Base-by-base conservation (phyloP, 1,139 yeast genomes). In the Pichia sp. region DNA sequence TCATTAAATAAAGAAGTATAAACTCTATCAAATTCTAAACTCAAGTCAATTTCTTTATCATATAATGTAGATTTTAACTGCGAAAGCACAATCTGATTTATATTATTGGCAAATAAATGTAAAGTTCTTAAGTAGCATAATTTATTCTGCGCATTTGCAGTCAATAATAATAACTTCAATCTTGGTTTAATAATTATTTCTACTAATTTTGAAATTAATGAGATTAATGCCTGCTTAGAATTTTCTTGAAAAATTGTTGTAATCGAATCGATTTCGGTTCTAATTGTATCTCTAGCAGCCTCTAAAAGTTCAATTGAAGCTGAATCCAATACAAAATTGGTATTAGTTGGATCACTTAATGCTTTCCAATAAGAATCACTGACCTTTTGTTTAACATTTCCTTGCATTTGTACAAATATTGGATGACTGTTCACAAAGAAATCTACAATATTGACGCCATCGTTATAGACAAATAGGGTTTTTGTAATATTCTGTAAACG, bases 351-450 rank as follows among this genome's bases (percentile, higher is more conserved):
- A 48, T 76, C 70, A 7, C 73, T 57, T 43, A 81, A 53, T n/a
- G 61, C 60, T 10, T 62, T 60, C 78, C 83, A 79, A 45, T 71
- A 63, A 9, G 24, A n/a, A 7, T 25, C 33, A 30, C 57, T 58
- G 7, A 62, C 51, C n/a, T 23, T 16, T 30, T 58, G 48, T 25
- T 51, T 45, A 31, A 49, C 54, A 57, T 69, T 40, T 59, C 61
- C 70, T 35, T 74, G 76, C 43, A 71, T 72, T 46, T 77, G 75
- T 44, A 76, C 66, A 59, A 86, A 82, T 50, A 84, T 77, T 48
- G 81, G 86, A 60, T 85, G 89, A 59, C 85, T 89, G 58, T 80
- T 82, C 37, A 89, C 87, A 65, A 87, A 90, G 43, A 85, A 78
- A 59, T 83, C 89, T 12, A 87, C 83, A 11, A 89, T 94, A 49